phyloP scores from a whole-genome alignment of 2,329 filamentous ascomycete genomes.

The Fusarium compactum region DNA sequence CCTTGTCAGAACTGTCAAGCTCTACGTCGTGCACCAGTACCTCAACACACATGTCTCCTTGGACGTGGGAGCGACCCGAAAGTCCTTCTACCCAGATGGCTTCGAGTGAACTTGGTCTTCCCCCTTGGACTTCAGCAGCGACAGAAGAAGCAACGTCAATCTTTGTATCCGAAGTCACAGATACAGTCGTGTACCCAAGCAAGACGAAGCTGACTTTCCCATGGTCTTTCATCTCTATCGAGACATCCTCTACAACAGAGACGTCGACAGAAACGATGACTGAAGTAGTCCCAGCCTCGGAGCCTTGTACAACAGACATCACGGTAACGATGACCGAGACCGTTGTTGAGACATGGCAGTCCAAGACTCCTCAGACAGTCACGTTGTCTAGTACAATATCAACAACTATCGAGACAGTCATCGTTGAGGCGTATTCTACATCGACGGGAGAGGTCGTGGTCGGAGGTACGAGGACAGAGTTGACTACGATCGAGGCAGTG shows the following conservation, averaged over 20 bases:
- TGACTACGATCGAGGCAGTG: slow-evolving; percentile 36
- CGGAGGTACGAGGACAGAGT: slow-evolving; percentile 38
- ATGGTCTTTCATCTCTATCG: slow-evolving; percentile 10
- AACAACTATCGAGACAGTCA: slow-evolving; percentile 39
- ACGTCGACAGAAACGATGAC: not conserved
- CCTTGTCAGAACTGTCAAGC: not conserved
- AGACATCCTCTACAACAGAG: not conserved
- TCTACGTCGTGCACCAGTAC: slow-evolving; percentile 20
- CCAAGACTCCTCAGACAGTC: slow-evolving; percentile 28
- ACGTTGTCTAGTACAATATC: slow-evolving; percentile 38
- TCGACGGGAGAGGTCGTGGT: slow-evolving; percentile 40
- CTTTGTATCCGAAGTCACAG: not conserved
- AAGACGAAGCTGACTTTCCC: slow-evolving; percentile 8
- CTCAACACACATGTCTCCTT: not conserved
- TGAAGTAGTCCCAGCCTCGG: slow-evolving; percentile 15
- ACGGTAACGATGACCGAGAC: slow-evolving; percentile 47
- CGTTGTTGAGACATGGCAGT: slow-evolving; percentile 43
- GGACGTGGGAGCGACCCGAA: slow-evolving; percentile 20
- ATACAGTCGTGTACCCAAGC: slow-evolving; percentile 2
- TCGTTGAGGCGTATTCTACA: slow-evolving; percentile 47
- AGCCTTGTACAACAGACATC: slow-evolving; percentile 43
- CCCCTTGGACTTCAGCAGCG: slow-evolving; percentile 14
- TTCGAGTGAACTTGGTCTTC: slow-evolving; percentile 17
- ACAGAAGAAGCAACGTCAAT: not conserved
- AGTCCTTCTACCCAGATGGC: slow-evolving; percentile 1